These are phyloP conservation scores for Bipolaris oryzae DNA, from an alignment of 2,329 filamentous ascomycete genomes.

Conservation along the genomic window DNA sequence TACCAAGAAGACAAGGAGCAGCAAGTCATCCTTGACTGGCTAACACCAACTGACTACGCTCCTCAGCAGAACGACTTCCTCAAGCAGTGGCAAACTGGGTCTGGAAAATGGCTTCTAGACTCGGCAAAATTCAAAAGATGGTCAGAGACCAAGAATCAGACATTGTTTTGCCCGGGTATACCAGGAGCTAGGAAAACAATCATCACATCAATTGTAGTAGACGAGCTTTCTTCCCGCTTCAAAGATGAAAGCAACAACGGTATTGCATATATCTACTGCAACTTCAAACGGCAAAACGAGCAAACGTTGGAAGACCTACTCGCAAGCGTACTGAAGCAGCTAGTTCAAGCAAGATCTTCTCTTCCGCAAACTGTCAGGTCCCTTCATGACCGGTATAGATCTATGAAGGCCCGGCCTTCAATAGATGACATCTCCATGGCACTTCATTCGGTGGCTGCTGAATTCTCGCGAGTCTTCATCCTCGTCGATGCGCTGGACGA, in stretches of 20 bases:
- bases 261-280: conserved; percentile 47
- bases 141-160: conserved; percentile 24
- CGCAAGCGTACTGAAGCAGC: conserved; percentile 12
- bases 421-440: conserved; percentile 9
- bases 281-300: not conserved
- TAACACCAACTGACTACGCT: conserved; percentile 47
- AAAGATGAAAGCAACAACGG: conserved; percentile 37
- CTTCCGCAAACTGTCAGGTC: not conserved
- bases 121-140: conserved; percentile 30
- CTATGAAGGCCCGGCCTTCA: conserved; percentile 9
- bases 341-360: conserved; percentile 8
- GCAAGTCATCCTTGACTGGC: conserved; percentile 38
- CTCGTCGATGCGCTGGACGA: conserved; percentile 47
- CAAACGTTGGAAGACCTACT: not conserved
- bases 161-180: conserved; percentile 56
- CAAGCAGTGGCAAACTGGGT: conserved; percentile 46
- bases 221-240: conserved; percentile 42
- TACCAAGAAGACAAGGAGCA: no score
- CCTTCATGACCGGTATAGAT: conserved; percentile 9
- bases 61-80: conserved; percentile 52
- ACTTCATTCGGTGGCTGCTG: conserved; percentile 6
- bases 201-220: conserved; percentile 50
- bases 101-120: conserved; percentile 56
- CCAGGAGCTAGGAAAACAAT: conserved; percentile 60
- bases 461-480: conserved; percentile 20